These are phyloP conservation scores for Persicaria maculosa DNA, from an alignment of 148 eudicot species.

Conservation along the genomic window DNA sequence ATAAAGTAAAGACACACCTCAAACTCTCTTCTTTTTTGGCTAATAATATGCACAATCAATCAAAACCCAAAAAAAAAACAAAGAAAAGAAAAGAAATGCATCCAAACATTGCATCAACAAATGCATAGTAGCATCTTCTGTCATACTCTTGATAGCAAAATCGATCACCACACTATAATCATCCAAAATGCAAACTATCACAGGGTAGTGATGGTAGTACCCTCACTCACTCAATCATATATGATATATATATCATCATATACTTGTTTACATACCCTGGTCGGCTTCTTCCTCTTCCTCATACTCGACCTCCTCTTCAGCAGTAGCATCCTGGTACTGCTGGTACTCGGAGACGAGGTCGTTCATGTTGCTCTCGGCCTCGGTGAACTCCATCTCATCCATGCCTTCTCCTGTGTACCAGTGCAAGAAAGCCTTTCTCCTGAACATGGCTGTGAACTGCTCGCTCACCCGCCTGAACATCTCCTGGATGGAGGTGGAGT, in stretches of 20 bases:
- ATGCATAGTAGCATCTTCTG: too few relatives aligned
- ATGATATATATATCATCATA: too few relatives aligned
- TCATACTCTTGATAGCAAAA: too few relatives aligned
- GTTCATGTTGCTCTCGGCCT: constrained; percentile 42
- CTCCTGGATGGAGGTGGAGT: constrained; percentile 50
- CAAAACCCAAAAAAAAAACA: neutral
- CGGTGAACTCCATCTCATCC: constrained; percentile 64
- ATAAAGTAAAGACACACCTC: neutral
- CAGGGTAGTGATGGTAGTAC: too few relatives aligned
- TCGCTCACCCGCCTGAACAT: constrained; percentile 54
- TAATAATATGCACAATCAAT: neutral
- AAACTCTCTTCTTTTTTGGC: neutral
- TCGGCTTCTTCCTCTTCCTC: neutral
- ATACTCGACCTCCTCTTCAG: neutral
- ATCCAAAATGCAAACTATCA: neutral
- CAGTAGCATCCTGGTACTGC: constrained; percentile 9
- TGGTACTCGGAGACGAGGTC: constrained; percentile 3
- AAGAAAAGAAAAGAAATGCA: neutral
- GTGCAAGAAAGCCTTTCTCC: constrained; percentile 57
- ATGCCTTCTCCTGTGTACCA: constrained; percentile 64
- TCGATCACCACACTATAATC: neutral
- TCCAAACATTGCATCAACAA: too few relatives aligned
- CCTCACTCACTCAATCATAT: too few relatives aligned
- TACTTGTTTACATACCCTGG: neutral
- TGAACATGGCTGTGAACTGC: constrained; percentile 52